phyloP scores from a whole-genome alignment of 1,139 yeast genomes.

The Suhomyces terraborum region DNA sequence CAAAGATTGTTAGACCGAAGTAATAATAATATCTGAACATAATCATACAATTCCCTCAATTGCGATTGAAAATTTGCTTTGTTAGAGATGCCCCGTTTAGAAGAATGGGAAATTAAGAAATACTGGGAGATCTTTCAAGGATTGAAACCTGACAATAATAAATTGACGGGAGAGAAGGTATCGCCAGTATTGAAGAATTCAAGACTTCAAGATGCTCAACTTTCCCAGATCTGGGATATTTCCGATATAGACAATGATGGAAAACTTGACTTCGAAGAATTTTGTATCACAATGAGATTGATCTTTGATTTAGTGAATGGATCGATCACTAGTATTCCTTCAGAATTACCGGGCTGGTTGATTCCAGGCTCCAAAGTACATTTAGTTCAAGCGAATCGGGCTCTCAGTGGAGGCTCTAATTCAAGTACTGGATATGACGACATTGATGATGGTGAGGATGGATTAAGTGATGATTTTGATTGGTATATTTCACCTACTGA shows the following conservation, averaged over 20 bases:
- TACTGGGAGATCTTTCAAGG: slow-evolving; percentile 98
- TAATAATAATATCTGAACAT: background rate
- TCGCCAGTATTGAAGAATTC: slow-evolving; percentile 88
- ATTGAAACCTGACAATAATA: slow-evolving; percentile 74
- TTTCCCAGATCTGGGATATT: slow-evolving; percentile 85
- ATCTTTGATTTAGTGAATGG: slow-evolving; percentile 90
- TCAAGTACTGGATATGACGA: slow-evolving; percentile 21
- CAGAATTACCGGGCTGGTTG: slow-evolving; percentile 82
- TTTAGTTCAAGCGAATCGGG: slow-evolving; percentile 76
- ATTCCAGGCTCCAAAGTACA: slow-evolving; percentile 88
- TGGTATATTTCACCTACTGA: slow-evolving; percentile 97
- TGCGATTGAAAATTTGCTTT: background rate
- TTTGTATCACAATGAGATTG: slow-evolving; percentile 94
- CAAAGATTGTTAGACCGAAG: background rate
- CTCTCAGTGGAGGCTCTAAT: slow-evolving; percentile 35
- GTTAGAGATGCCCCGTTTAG: slow-evolving; percentile 59
- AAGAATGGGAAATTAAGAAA: slow-evolving; percentile 92
- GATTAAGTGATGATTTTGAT: slow-evolving; percentile 72
- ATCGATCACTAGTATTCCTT: slow-evolving; percentile 62
- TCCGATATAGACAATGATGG: slow-evolving; percentile 95
- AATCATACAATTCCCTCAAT: background rate
- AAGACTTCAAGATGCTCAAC: slow-evolving; percentile 70
- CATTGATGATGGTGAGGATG: slow-evolving; percentile 56
- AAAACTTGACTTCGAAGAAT: slow-evolving; percentile 90
- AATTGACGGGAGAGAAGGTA: slow-evolving; percentile 82